These are phyloP conservation scores for Chaetomium olivaceum DNA, from an alignment of 2,329 filamentous ascomycete species.

Conservation along the genomic window DNA sequence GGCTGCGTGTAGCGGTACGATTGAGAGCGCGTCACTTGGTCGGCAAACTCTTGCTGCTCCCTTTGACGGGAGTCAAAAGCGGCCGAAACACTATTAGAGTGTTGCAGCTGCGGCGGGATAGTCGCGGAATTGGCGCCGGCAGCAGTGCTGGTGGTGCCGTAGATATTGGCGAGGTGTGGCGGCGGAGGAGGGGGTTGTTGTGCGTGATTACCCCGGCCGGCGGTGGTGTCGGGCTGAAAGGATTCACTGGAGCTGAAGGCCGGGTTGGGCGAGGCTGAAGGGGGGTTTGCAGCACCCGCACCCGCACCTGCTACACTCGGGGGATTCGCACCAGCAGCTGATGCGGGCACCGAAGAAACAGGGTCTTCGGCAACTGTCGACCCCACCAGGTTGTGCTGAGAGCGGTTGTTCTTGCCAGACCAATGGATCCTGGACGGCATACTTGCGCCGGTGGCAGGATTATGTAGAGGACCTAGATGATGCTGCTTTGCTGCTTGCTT, in stretches of 20 bases:
- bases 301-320: conserved; percentile 23
- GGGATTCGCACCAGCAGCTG: conserved; percentile 26
- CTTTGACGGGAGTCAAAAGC: conserved; percentile 35
- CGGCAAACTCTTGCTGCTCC: conserved; percentile 47
- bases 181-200: conserved; percentile 33
- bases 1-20: conserved; percentile 49
- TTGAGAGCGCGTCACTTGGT: conserved; percentile 53
- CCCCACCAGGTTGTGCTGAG: conserved; percentile 57
- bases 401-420: conserved; percentile 57
- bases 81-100: conserved; percentile 39
- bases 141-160: conserved; percentile 33
- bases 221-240: conserved; percentile 42
- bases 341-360: conserved; percentile 23
- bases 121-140: conserved; percentile 33
- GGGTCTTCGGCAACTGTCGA: conserved; percentile 38
- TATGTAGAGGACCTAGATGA: neutral
- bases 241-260: conserved; percentile 51
- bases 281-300: conserved; percentile 39
- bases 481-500: neutral
- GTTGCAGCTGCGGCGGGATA: conserved; percentile 43
- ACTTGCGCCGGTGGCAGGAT: conserved; percentile 32
- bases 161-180: conserved; percentile 36
- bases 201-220: conserved; percentile 38
- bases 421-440: conserved; percentile 55
- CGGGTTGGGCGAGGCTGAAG: conserved; percentile 50